These are phyloP conservation scores for Agaricales sp. DNA, from an alignment of 1,284 basidiomycete species.

Conservation along the genomic window DNA sequence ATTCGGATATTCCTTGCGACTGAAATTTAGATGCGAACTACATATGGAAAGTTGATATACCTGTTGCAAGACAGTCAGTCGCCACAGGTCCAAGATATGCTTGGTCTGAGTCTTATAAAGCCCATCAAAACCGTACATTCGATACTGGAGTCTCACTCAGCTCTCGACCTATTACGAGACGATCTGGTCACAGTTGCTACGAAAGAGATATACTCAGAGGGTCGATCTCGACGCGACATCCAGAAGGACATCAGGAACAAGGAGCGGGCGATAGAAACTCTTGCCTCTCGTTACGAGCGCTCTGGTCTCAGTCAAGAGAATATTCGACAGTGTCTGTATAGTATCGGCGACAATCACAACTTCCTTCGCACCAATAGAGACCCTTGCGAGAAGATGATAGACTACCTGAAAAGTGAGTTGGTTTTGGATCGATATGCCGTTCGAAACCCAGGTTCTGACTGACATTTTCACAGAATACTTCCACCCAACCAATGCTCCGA, in stretches of 20 bases:
- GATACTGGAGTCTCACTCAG: conserved; percentile 51
- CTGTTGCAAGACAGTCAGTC: conserved; percentile 76
- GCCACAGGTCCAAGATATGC: conserved; percentile 63
- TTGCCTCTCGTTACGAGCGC: conserved; percentile 51
- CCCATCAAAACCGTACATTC: conserved; percentile 65
- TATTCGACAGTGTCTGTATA: conserved; percentile 68
- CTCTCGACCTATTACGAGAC: conserved; percentile 59
- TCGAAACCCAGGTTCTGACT: too few species aligned
- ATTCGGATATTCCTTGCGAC: conserved; percentile 10
- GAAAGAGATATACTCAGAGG: conserved; percentile 68
- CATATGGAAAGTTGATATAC: conserved; percentile 77
- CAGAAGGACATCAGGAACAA: conserved; percentile 74
- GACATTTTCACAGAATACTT: conserved; percentile 38
- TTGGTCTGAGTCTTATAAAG: conserved; percentile 64
- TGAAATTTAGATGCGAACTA: conserved; percentile 52
- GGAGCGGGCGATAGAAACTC: conserved; percentile 68
- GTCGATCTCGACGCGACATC: conserved; percentile 57
- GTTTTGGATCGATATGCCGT: neutral
- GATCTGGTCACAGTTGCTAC: conserved; percentile 63
- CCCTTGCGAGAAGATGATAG: conserved; percentile 74
- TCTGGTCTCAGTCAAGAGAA: conserved; percentile 48
- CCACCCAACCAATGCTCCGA: conserved; percentile 56
- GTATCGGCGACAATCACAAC: conserved; percentile 77
- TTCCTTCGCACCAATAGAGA: conserved; percentile 75
- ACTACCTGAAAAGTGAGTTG: conserved; percentile 38